Percentiles rank a stretch among this genome's conserved stretches.
Evolutionary conservation across 345 rosid genomes (phyloP).

Genomic region (Gossypium bickii): DNA sequence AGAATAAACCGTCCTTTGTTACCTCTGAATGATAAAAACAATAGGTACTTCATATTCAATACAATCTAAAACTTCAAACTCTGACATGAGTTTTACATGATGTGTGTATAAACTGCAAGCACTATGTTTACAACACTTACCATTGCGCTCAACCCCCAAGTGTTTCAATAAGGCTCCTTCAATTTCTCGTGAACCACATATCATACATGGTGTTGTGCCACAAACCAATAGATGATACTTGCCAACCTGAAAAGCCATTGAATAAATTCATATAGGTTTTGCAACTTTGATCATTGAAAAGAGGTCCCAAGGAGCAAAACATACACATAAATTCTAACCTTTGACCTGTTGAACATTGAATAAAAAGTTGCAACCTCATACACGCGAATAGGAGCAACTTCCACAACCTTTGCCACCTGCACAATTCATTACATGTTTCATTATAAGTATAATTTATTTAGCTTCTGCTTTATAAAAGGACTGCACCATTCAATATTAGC

Average conservation of each 20-base stretch:
- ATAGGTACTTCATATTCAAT: conserved; percentile 16
- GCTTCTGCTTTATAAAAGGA: neutral
- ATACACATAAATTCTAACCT: conserved; percentile 41
- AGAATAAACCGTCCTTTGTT: conserved; percentile 96
- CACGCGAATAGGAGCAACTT: conserved; percentile 91
- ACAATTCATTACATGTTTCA: conserved; percentile 17
- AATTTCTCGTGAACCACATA: conserved; percentile 85
- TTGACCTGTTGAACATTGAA: conserved; percentile 91
- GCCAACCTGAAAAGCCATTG: conserved; percentile 63
- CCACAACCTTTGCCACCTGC: conserved; percentile 85
- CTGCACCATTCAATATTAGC: neutral
- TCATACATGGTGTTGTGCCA: conserved; percentile 99
- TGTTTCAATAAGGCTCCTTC: conserved; percentile 84
- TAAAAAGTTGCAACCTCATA: conserved; percentile 98
- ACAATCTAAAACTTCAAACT: conserved; percentile 7
- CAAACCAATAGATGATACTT: conserved; percentile 96
- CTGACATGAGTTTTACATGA: neutral
- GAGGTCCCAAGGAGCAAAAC: neutral
- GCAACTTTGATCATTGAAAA: neutral
- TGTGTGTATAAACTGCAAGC: neutral
- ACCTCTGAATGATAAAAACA: conserved; percentile 55
- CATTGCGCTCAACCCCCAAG: conserved; percentile 95
- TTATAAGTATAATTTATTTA: neutral
- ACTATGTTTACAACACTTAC: conserved; percentile 34
- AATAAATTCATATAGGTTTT: conserved; percentile 12